Conservation (phyloP, 1,284 basidiomycete genomes). For the Meripilus lineatus region DNA sequence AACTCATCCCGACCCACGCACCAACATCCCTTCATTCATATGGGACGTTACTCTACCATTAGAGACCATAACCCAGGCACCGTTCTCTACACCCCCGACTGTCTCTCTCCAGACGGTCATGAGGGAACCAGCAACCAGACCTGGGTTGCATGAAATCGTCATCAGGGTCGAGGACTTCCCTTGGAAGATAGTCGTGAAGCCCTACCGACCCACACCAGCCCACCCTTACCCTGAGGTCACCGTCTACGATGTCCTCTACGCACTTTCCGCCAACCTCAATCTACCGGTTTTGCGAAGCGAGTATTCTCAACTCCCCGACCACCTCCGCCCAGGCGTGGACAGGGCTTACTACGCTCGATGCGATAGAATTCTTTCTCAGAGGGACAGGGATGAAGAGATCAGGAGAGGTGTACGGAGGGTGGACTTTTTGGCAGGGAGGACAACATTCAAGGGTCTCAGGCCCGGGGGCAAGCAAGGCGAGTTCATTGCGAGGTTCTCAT, state of each 20-base stretch:
- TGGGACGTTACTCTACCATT: constrained; percentile 3
- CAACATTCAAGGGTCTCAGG: too few species aligned
- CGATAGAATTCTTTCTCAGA: too few species aligned
- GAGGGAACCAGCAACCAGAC: neutral
- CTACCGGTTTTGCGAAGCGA: neutral
- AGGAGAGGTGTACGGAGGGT: too few species aligned
- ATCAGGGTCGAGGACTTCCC: neutral
- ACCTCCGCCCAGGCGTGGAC: too few species aligned
- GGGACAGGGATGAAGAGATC: too few species aligned
- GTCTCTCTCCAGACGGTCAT: neutral
- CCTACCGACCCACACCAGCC: neutral
- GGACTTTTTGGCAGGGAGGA: too few species aligned
- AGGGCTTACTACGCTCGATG: too few species aligned
- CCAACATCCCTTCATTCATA: neutral
- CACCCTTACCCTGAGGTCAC: neutral
- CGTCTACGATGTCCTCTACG: constrained; percentile 3
- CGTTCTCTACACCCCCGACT: neutral
- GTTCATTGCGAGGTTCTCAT: too few species aligned
- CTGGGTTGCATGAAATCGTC: neutral
- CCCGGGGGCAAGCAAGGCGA: too few species aligned
- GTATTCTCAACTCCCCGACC: too few species aligned
- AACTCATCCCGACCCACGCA: neutral
- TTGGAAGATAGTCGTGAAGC: neutral
- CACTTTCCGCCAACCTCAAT: constrained; percentile 1
- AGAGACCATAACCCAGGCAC: neutral